Conservation (phyloP, 495 filamentous ascomycete genomes). For the Sabuloglossum arenarium region DNA sequence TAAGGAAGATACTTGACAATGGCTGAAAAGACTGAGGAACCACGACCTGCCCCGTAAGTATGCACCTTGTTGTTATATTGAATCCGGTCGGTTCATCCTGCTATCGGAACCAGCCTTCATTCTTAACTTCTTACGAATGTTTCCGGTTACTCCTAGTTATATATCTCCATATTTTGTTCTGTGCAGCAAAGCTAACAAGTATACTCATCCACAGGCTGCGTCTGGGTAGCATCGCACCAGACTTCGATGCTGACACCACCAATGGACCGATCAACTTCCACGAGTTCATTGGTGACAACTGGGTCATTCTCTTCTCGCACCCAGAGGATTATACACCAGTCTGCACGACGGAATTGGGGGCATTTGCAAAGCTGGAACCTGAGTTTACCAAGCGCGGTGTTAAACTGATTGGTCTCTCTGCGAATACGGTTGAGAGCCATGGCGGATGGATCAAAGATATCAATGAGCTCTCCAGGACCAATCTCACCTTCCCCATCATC, state of each 20-base stretch:
- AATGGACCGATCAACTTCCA: constrained; percentile 89
- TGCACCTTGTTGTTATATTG: not conserved
- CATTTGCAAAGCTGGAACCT: constrained; percentile 88
- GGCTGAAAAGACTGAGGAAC: not conserved
- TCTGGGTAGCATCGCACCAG: constrained; percentile 72
- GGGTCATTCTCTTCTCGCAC: constrained; percentile 95
- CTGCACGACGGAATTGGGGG: constrained; percentile 97
- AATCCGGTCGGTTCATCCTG: no score
- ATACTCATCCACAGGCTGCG: constrained; percentile 30
- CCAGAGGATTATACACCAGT: constrained; percentile 50
- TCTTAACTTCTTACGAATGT: not conserved
- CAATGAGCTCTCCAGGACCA: constrained; percentile 67
- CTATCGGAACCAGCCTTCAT: no score
- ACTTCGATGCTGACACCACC: constrained; percentile 89
- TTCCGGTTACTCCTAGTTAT: no score
- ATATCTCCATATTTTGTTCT: not conserved
- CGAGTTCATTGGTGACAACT: constrained; percentile 83
- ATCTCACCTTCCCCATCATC: constrained; percentile 85
- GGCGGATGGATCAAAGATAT: constrained; percentile 84
- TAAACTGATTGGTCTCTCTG: constrained; percentile 87
- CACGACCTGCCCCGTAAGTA: not conserved
- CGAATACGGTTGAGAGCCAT: constrained; percentile 49
- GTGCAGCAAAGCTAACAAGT: not conserved
- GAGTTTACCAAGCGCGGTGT: constrained; percentile 88
- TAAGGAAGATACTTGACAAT: not conserved